phyloP scores from a whole-genome alignment of 1,284 basidiomycete species.

The Moesziomyces aphidis region DNA sequence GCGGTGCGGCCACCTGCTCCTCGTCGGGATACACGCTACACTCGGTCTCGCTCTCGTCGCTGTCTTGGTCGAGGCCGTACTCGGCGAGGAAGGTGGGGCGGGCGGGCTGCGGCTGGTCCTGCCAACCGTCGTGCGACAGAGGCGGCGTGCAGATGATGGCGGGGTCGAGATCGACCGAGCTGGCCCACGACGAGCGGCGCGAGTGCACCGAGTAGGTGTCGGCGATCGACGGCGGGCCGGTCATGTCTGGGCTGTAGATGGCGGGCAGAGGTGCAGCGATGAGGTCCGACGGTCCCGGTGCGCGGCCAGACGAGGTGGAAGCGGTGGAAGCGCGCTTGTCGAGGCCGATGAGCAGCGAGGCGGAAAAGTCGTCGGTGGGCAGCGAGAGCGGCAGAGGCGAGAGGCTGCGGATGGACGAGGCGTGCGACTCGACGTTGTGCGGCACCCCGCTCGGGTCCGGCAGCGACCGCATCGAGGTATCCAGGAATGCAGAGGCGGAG shows the following conservation, averaged over 20 bases:
- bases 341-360: conserved; percentile 28
- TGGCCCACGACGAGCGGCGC: conserved; percentile 39
- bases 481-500: background rate
- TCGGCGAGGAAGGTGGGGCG: conserved; percentile 39
- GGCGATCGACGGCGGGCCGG: conserved; percentile 32
- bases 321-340: conserved; percentile 27
- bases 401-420: conserved; percentile 20
- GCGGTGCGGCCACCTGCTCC: conserved; percentile 1
- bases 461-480: conserved; percentile 10
- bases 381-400: conserved; percentile 28
- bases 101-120: conserved; percentile 1
- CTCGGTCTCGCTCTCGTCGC: conserved; percentile 43
- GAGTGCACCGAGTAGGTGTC: conserved; percentile 31
- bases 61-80: conserved; percentile 35
- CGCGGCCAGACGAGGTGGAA: conserved; percentile 32
- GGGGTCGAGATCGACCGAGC: conserved; percentile 39
- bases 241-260: conserved; percentile 6
- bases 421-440: conserved; percentile 14
- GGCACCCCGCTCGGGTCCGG: conserved; percentile 20
- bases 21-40: conserved; percentile 26
- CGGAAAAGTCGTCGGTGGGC: conserved; percentile 19
- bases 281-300: conserved; percentile 37
- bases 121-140: conserved; percentile 23
- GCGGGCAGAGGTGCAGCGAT: conserved; percentile 13
- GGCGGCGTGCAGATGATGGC: conserved; percentile 42